Evolutionary conservation across 371 early-diverging fungal genomes (phyloP).

Genomic region (Mortierella sp.): DNA sequence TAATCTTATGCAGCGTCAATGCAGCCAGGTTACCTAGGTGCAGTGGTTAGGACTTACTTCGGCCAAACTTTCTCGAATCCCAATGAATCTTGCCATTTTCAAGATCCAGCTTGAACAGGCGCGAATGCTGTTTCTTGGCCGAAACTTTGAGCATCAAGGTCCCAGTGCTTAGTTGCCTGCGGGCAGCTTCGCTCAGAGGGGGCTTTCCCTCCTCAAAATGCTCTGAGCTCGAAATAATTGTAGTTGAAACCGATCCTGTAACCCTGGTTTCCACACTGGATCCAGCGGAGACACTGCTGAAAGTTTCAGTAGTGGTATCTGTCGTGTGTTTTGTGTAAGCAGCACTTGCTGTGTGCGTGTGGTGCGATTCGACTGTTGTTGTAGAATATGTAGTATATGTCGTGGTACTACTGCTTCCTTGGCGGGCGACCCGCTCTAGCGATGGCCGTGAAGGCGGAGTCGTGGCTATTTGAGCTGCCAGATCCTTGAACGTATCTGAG

Average conservation of each 20-base stretch:
- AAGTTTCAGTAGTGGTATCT: slow-evolving; percentile 11
- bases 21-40: too few relatives aligned
- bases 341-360: not conserved
- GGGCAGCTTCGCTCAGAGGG: slow-evolving; percentile 12
- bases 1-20: too few relatives aligned
- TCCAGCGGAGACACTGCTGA: too few relatives aligned
- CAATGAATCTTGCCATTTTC: slow-evolving; percentile 55
- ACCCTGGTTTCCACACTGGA: too few relatives aligned
- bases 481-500: slow-evolving; percentile 47
- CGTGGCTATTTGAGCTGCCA: slow-evolving; percentile 27
- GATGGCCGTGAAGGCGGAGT: slow-evolving; percentile 41
- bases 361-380: not conserved
- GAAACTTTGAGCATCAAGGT: slow-evolving; percentile 54
- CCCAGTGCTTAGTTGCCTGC: slow-evolving; percentile 34
- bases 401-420: slow-evolving; percentile 1
- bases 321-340: slow-evolving; percentile 8
- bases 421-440: slow-evolving; percentile 30
- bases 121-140: slow-evolving; percentile 53
- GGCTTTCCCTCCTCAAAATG: too few relatives aligned
- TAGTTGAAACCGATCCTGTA: too few relatives aligned
- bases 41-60: slow-evolving; percentile 28
- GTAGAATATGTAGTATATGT: not conserved
- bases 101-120: slow-evolving; percentile 55
- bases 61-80: slow-evolving; percentile 57
- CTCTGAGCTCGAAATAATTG: too few relatives aligned